These are phyloP conservation scores for Phialophora tarda DNA, from an alignment of 2,329 filamentous ascomycete genomes.

Conservation along the genomic window DNA sequence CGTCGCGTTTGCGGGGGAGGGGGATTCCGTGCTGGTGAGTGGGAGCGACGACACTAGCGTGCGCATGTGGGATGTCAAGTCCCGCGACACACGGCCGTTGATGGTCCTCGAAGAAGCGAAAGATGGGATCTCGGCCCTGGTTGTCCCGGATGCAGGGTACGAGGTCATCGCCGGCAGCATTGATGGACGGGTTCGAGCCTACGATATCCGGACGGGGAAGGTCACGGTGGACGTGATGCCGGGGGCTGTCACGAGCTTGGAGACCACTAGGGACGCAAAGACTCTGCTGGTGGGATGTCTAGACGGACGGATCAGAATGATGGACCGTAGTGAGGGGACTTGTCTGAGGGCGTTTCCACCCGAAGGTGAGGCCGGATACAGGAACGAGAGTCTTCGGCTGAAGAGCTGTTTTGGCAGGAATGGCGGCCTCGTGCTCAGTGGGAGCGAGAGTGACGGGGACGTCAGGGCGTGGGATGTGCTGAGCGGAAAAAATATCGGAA, in stretches of 20 bases:
- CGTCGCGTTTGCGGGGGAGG: constrained; percentile 74
- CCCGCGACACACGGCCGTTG: constrained; percentile 64
- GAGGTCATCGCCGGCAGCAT: constrained; percentile 76
- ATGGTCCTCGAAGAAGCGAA: constrained; percentile 75
- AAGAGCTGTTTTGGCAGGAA: constrained; percentile 75
- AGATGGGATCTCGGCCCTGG: constrained; percentile 59
- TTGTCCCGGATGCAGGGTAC: constrained; percentile 24
- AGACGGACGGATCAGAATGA: constrained; percentile 76
- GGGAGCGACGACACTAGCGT: constrained; percentile 77
- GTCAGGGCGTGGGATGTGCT: constrained; percentile 85
- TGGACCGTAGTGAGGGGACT: constrained; percentile 77
- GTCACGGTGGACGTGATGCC: constrained; percentile 72
- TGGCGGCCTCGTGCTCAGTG: constrained; percentile 79
- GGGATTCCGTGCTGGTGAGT: constrained; percentile 74
- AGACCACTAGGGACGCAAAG: constrained; percentile 72
- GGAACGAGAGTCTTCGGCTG: constrained; percentile 74
- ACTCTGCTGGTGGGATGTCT: constrained; percentile 75
- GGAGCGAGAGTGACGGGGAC: constrained; percentile 75
- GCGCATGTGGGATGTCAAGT: constrained; percentile 73
- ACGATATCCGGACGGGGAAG: constrained; percentile 80
- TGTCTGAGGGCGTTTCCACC: constrained; percentile 71
- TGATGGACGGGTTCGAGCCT: constrained; percentile 79
- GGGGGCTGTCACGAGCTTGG: constrained; percentile 74
- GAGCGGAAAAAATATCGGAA: constrained; percentile 60
- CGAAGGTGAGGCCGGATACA: constrained; percentile 53